Conservation (phyloP, 2,329 filamentous ascomycete species). For the Furcasterigmium sp. region DNA sequence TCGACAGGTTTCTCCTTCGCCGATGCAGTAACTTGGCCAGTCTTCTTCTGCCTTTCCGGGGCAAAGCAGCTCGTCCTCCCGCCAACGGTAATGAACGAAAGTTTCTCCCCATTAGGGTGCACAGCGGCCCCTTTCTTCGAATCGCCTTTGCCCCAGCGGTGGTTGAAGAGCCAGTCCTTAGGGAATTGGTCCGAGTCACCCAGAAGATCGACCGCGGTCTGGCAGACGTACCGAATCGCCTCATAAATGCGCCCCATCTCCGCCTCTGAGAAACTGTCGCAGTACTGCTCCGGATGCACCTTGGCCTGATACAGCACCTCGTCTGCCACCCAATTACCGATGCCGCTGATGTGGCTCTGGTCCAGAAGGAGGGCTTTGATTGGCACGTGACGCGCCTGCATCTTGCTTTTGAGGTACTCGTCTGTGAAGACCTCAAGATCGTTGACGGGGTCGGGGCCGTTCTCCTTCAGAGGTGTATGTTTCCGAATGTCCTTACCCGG, state of each 20-base stretch:
- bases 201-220: slow-evolving; percentile 70
- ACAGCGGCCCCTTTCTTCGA: slow-evolving; percentile 62
- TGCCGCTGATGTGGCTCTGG: slow-evolving; percentile 82
- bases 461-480: slow-evolving; percentile 76
- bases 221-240: slow-evolving; percentile 72
- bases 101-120: slow-evolving; percentile 78
- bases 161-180: slow-evolving; percentile 78
- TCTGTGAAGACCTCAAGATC: slow-evolving; percentile 74
- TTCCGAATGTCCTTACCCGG: slow-evolving; percentile 70
- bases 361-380: slow-evolving; percentile 86
- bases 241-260: slow-evolving; percentile 70
- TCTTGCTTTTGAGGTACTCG: slow-evolving; percentile 65
- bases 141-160: slow-evolving; percentile 86
- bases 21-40: slow-evolving; percentile 32
- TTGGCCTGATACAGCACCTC: slow-evolving; percentile 87
- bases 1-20: slow-evolving; percentile 37
- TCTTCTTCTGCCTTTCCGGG: slow-evolving; percentile 81
- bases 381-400: slow-evolving; percentile 74
- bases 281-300: slow-evolving; percentile 90
- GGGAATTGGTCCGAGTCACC: slow-evolving; percentile 84
- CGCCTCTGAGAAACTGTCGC: slow-evolving; percentile 68
- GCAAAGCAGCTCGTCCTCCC: slow-evolving; percentile 89
- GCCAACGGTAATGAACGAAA: slow-evolving; percentile 83
- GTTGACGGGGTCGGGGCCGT: slow-evolving; percentile 87
- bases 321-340: slow-evolving; percentile 97